A percentile compares a stretch with the other conserved stretches of the same genome.
Conservation (phyloP, 257 asterid species). For the Gentiana straminea region DNA sequence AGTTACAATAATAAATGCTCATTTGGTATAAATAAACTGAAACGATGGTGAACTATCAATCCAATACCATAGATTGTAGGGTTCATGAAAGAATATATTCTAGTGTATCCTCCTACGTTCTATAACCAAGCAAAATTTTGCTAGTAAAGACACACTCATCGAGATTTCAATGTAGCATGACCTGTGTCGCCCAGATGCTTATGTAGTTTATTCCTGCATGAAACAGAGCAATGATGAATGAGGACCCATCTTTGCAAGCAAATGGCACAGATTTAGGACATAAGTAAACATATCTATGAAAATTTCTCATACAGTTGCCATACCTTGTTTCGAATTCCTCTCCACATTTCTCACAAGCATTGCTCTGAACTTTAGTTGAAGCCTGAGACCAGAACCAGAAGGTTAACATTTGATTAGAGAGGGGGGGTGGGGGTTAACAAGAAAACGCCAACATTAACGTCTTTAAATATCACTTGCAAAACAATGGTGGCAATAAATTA, state of each 20-base stretch:
- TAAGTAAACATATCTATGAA: background rate
- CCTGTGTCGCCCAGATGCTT: slow-evolving; percentile 78
- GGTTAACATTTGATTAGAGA: slow-evolving; percentile 2
- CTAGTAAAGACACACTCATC: slow-evolving; percentile 18
- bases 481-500: too few relatives aligned
- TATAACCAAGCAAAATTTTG: too few relatives aligned
- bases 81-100: too few relatives aligned
- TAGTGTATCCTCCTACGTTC: too few relatives aligned
- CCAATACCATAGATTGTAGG: too few relatives aligned
- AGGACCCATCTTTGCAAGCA: background rate
- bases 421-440: background rate
- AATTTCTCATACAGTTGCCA: background rate
- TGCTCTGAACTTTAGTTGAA: slow-evolving; percentile 26
- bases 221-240: slow-evolving; percentile 6
- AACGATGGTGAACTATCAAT: too few relatives aligned
- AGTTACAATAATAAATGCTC: too few relatives aligned
- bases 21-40: too few relatives aligned
- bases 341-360: slow-evolving; percentile 70
- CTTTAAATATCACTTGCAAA: too few relatives aligned
- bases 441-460: too few relatives aligned
- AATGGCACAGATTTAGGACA: slow-evolving; percentile 1
- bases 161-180: slow-evolving; percentile 55
- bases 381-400: slow-evolving; percentile 24
- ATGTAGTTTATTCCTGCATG: slow-evolving; percentile 65
- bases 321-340: slow-evolving; percentile 74